Base-by-base conservation (phyloP, 2,329 filamentous ascomycete genomes). In the Parasarocladium wereldwijsianum region DNA sequence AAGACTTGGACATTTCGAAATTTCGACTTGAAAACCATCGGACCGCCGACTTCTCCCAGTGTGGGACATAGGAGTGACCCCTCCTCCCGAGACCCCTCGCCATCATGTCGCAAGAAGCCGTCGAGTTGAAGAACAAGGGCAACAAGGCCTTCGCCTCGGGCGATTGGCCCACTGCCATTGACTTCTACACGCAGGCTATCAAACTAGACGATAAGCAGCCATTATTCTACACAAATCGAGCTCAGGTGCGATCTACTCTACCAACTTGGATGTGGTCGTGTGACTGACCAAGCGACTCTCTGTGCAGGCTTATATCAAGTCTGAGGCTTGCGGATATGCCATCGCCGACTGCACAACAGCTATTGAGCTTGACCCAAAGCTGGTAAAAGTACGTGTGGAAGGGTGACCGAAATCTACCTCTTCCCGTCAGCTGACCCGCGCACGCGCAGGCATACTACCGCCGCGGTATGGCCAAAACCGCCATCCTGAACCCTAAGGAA, bases 311-410 rank as follows among this genome's bases (percentile, higher is more conserved):
- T 70, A 98, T 52, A 87, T 98, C 55, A 96, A 94, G 60, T 76
- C 87, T 22, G 90, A 98, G 55, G 75, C 87, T 13, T 96, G 86
- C 50, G 90, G 90, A 22, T 93, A 87, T 58, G 86, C 90, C 15
- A 79, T 96, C 43, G 66, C 76, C 31, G 90, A 98, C 57, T 84
- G 87, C 18, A 82, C 80, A 31, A 92, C 82, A 55, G 90, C 90
- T 11, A 76, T 96, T 47, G 84, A 93, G 50, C 62, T 96, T 35
- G 83, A 96, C 47, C 73, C 84, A 11, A 71, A 74, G 46, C 84
- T 93, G 51, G 70, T 87, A 52, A 96, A 96, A 76, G 83, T 86
- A 53, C 39, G 56, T 39, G 6, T 19, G 13, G 19, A 14, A 16
- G 17, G 26, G 40, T 41, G 20, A 17, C 33, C 32, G 9, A 33